Evolutionary conservation across 2,329 filamentous ascomycete genomes (phyloP).

Genomic region (Colletotrichum limetticola): DNA sequence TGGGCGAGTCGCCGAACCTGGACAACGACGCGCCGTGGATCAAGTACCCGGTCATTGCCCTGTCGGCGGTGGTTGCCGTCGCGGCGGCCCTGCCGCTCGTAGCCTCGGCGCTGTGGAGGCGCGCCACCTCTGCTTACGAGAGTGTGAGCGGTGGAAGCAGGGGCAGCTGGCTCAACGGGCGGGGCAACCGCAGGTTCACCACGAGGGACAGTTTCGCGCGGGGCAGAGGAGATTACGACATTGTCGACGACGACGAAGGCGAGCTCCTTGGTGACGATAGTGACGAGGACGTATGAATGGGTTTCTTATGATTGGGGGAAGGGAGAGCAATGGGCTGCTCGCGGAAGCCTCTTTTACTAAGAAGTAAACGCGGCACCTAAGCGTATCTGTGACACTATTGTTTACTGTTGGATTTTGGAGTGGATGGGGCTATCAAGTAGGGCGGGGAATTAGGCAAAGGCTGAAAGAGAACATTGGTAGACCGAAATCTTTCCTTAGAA

Average conservation of each 20-base stretch:
- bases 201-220: constrained; percentile 90
- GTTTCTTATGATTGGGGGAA: background rate
- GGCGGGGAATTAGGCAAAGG: background rate
- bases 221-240: constrained; percentile 85
- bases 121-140: constrained; percentile 61
- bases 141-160: constrained; percentile 60
- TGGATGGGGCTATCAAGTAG: background rate
- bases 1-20: constrained; percentile 76
- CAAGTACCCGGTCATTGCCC: constrained; percentile 81
- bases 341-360: background rate
- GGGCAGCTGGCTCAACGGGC: constrained; percentile 63
- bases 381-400: constrained; percentile 7
- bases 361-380: background rate
- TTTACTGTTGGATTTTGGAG: constrained; percentile 23
- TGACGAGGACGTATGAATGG: constrained; percentile 78
- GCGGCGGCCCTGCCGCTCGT: constrained; percentile 76
- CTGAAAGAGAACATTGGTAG: constrained; percentile 3
- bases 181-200: constrained; percentile 77
- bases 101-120: constrained; percentile 77
- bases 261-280: constrained; percentile 94
- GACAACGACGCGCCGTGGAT: constrained; percentile 82
- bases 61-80: constrained; percentile 72
- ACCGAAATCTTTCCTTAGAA: constrained; percentile 4
- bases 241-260: constrained; percentile 93
- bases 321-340: background rate